Evolutionary conservation across 2,329 filamentous ascomycete species (phyloP).

Genomic region (Alternaria gaisen): DNA sequence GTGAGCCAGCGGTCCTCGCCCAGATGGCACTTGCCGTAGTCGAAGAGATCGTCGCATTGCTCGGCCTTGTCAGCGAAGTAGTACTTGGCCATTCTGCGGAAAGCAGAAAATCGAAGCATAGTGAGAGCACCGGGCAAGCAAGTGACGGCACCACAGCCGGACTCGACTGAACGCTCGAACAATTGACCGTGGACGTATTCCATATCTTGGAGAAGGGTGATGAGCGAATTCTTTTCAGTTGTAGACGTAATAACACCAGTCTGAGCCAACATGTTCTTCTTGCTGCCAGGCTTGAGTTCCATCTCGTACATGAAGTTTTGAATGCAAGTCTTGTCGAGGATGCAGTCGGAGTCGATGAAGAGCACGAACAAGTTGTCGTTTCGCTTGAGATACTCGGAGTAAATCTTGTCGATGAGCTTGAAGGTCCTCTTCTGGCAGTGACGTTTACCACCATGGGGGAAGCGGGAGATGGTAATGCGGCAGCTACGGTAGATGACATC

Average conservation of each 20-base stretch:
- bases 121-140: slow-evolving; percentile 95
- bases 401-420: slow-evolving; percentile 91
- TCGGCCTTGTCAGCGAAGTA: slow-evolving; percentile 98
- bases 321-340: slow-evolving; percentile 87
- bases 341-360: slow-evolving; percentile 98
- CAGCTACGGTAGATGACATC: slow-evolving; percentile 85
- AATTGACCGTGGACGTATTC: slow-evolving; percentile 97
- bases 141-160: slow-evolving; percentile 90
- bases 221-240: slow-evolving; percentile 84
- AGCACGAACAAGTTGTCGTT: slow-evolving; percentile 95
- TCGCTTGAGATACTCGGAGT: slow-evolving; percentile 82
- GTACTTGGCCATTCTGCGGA: slow-evolving; percentile 95
- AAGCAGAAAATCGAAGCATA: slow-evolving; percentile 94
- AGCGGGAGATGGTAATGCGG: slow-evolving; percentile 88
- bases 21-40: slow-evolving; percentile 93
- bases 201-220: slow-evolving; percentile 95
- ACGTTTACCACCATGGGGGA: slow-evolving; percentile 91
- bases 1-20: slow-evolving; percentile 97
- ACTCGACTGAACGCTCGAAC: slow-evolving; percentile 95
- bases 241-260: slow-evolving; percentile 97
- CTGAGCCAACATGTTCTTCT: slow-evolving; percentile 94
- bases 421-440: slow-evolving; percentile 94
- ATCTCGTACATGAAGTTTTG: slow-evolving; percentile 99
- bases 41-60: slow-evolving; percentile 93
- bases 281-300: slow-evolving; percentile 93